These are phyloP conservation scores for Paradendryphiella salina DNA, from an alignment of 2,329 filamentous ascomycete species.

Conservation along the genomic window DNA sequence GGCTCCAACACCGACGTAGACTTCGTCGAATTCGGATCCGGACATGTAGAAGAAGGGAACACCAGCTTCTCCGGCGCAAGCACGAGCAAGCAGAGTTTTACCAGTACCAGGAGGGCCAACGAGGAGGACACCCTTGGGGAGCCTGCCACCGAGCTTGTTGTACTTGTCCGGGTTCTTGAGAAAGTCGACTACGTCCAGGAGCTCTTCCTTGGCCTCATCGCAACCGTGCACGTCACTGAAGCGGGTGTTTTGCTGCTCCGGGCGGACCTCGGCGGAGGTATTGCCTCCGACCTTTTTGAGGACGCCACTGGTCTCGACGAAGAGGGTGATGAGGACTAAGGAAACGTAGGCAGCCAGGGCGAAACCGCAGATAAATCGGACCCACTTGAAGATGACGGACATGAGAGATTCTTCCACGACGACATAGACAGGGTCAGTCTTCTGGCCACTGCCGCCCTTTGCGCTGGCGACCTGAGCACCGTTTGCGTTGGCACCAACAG, in stretches of 20 bases:
- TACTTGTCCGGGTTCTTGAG: conserved; percentile 91
- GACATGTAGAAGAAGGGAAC: conserved; percentile 99
- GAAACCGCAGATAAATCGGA: conserved; percentile 83
- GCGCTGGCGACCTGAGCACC: conserved; percentile 67
- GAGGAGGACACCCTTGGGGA: conserved; percentile 93
- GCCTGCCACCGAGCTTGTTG: conserved; percentile 89
- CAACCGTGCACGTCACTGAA: conserved; percentile 96
- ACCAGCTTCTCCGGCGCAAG: conserved; percentile 93
- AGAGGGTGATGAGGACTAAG: conserved; percentile 75
- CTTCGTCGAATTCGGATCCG: conserved; percentile 96
- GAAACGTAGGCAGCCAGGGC: conserved; percentile 76
- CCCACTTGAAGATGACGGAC: conserved; percentile 82
- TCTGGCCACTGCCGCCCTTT: conserved; percentile 67
- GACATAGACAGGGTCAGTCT: conserved; percentile 88
- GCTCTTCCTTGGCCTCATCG: conserved; percentile 96
- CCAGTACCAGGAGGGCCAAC: conserved; percentile 96
- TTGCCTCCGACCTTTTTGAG: conserved; percentile 75
- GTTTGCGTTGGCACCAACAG: conserved; percentile 71
- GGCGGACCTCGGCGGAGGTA: conserved; percentile 81
- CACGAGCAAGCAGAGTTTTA: conserved; percentile 92
- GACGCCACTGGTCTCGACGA: conserved; percentile 78
- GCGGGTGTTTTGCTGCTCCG: conserved; percentile 86
- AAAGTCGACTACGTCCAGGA: conserved; percentile 96
- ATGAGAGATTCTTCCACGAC: conserved; percentile 89
- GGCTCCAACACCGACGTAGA: conserved; percentile 95